Percentiles rank a stretch among this genome's conserved stretches.
phyloP scores from a whole-genome alignment of 495 filamentous ascomycete genomes.

The Cairneyella variabilis region DNA sequence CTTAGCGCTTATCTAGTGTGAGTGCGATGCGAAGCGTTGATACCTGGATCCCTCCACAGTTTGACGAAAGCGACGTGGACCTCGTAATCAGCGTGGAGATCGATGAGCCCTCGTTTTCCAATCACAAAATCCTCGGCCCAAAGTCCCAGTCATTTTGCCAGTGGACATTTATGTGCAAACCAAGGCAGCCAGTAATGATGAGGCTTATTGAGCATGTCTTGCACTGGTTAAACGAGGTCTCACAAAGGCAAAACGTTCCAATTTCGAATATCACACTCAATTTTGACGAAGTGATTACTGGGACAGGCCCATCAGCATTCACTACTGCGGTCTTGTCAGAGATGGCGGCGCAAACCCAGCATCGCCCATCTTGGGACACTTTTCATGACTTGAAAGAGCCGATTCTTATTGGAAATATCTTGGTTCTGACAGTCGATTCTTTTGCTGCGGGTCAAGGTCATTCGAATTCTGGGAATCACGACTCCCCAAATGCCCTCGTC shows the following conservation, averaged over 20 bases:
- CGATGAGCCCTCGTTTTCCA: conserved; percentile 55
- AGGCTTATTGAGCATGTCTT: conserved; percentile 56
- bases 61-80: conserved; percentile 45
- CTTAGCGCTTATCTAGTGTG: no score
- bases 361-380: conserved; percentile 43
- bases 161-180: conserved; percentile 65
- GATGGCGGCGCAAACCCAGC: conserved; percentile 33
- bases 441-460: conserved; percentile 66
- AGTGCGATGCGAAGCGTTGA: conserved; percentile 41
- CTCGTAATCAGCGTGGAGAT: conserved; percentile 64
- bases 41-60: conserved; percentile 38
- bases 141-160: conserved; percentile 66
- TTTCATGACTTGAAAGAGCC: conserved; percentile 59
- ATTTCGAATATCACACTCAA: conserved; percentile 55
- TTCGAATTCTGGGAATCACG: conserved; percentile 59
- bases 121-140: conserved; percentile 57
- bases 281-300: conserved; percentile 64
- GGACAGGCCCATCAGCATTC: conserved; percentile 65
- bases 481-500: conserved; percentile 51
- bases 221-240: conserved; percentile 52
- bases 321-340: conserved; percentile 55
- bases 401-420: conserved; percentile 48
- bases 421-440: conserved; percentile 59
- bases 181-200: conserved; percentile 58
- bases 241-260: conserved; percentile 45